Conservation (phyloP, 2,329 filamentous ascomycete genomes). For the Aspergillus jensenii region DNA sequence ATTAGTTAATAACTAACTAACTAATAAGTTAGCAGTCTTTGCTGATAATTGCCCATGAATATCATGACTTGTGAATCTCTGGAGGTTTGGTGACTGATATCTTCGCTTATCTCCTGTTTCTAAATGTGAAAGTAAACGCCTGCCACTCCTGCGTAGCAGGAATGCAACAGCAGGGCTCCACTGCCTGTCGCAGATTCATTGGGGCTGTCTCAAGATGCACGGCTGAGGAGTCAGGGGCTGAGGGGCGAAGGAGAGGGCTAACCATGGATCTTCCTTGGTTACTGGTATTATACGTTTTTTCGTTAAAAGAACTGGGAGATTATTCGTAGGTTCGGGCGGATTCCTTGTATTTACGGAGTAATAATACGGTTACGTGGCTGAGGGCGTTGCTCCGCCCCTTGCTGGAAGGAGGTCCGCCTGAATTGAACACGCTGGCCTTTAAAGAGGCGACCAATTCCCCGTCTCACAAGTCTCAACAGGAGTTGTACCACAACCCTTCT, state of each 20-base stretch:
- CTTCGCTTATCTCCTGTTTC: too few species aligned
- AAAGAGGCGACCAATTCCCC: conserved; percentile 28
- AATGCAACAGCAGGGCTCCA: conserved; percentile 5
- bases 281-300: not conserved
- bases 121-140: too few species aligned
- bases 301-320: not conserved
- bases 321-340: not conserved
- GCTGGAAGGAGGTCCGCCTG: conserved; percentile 12
- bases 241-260: not conserved
- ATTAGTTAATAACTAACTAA: too few species aligned
- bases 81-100: too few species aligned
- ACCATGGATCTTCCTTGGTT: not conserved
- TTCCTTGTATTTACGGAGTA: conserved; percentile 1
- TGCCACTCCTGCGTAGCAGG: not conserved
- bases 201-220: not conserved
- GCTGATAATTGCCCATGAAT: too few species aligned
- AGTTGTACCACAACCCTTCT: conserved; percentile 8
- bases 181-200: conserved; percentile 1
- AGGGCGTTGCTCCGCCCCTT: conserved; percentile 22
- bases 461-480: conserved; percentile 1
- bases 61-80: too few species aligned
- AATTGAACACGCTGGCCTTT: conserved; percentile 44
- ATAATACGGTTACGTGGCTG: conserved; percentile 18
- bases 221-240: not conserved
- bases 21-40: too few species aligned